Conservation (phyloP, 306 rosid genomes). For the Acmispon strigosus region DNA sequence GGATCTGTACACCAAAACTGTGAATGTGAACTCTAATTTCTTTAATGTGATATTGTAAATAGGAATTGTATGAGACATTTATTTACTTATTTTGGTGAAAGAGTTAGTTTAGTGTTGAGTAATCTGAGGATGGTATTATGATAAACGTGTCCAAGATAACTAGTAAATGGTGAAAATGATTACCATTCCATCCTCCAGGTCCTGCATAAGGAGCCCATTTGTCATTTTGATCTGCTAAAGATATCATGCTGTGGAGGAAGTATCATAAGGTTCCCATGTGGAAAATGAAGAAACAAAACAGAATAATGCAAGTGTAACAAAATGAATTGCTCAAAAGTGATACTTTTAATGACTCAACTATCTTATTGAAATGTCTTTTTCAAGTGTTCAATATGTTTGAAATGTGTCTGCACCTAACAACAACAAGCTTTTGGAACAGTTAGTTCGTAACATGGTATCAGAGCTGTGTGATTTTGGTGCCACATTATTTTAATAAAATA, state of each 20-base stretch:
- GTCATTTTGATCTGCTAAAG: slow-evolving; percentile 59
- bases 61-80: not conserved
- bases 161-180: not conserved
- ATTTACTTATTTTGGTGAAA: not conserved
- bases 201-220: slow-evolving; percentile 74
- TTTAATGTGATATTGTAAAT: not conserved
- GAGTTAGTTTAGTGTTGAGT: not conserved
- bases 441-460: too few relatives aligned
- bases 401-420: too few relatives aligned
- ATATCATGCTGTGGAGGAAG: slow-evolving; percentile 39
- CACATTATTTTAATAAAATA: too few relatives aligned
- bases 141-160: not conserved
- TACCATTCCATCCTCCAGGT: slow-evolving; percentile 91
- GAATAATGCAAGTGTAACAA: not conserved
- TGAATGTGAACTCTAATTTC: not conserved
- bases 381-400: not conserved
- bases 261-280: not conserved
- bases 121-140: not conserved
- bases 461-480: too few relatives aligned
- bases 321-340: not conserved
- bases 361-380: not conserved
- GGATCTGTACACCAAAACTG: slow-evolving; percentile 45
- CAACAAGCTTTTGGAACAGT: too few relatives aligned
- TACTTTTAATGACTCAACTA: not conserved
- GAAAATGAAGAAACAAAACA: slow-evolving; percentile 4